Percentiles rank a stretch among this genome's conserved stretches.
These are phyloP conservation scores for Aspergillus proliferans DNA, from an alignment of 2,329 filamentous ascomycete species.

Conservation along the genomic window DNA sequence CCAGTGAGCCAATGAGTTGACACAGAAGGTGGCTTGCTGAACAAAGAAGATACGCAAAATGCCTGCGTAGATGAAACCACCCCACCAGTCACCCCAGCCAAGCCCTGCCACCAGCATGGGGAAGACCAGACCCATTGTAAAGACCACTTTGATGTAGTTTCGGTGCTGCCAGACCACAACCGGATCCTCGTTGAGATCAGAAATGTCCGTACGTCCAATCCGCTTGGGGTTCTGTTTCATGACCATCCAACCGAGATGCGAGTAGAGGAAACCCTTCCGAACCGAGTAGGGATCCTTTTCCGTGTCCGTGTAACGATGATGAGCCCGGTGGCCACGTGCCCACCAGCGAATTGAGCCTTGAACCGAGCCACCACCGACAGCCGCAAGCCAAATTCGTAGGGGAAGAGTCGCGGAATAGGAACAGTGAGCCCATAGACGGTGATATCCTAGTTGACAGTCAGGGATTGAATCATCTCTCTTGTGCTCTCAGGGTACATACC, in stretches of 20 bases:
- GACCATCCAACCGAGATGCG: background rate
- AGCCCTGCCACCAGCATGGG: constrained; percentile 37
- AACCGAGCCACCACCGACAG: background rate
- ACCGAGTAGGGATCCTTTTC: background rate
- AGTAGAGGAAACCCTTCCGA: background rate
- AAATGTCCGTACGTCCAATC: background rate
- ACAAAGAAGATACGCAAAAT: background rate
- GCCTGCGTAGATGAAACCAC: background rate
- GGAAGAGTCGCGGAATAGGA: background rate
- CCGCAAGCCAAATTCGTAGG: background rate
- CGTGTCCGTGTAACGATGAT: background rate
- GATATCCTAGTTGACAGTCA: background rate
- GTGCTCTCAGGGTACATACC: constrained; percentile 40
- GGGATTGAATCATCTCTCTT: background rate
- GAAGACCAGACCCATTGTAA: background rate
- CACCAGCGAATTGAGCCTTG: background rate
- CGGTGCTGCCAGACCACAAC: background rate
- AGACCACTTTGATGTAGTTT: background rate
- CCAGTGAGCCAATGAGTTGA: constrained; percentile 55
- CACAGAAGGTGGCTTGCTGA: background rate
- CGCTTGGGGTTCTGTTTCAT: background rate
- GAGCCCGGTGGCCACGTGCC: background rate
- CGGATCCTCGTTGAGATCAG: constrained; percentile 69
- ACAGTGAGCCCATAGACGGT: background rate
- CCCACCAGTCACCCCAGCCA: constrained; percentile 57